phyloP scores from a whole-genome alignment of 805 yeast species.

The Candida insectorum region DNA sequence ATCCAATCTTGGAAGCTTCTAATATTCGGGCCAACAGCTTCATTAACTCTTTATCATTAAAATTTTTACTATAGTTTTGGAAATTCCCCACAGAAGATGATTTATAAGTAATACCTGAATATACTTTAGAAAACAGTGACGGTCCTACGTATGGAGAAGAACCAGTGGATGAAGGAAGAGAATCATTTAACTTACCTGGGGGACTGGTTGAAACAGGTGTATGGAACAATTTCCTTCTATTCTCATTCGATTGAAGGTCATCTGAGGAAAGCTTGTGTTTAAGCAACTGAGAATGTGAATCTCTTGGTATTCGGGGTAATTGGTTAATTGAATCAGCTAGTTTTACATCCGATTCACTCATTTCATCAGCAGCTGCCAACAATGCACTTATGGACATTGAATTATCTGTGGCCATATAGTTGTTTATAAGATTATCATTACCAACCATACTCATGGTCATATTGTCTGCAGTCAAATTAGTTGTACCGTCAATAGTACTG shows the following conservation, averaged over 20 bases:
- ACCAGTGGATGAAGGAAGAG: slow-evolving; percentile 13
- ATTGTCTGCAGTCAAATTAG: too few relatives aligned
- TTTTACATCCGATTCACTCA: slow-evolving; percentile 1
- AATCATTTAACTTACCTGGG: slow-evolving; percentile 12
- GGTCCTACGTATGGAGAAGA: slow-evolving; percentile 11
- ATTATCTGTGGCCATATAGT: neutral
- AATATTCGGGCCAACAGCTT: slow-evolving; percentile 15
- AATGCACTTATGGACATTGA: slow-evolving; percentile 11
- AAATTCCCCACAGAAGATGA: slow-evolving; percentile 7
- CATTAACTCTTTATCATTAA: slow-evolving; percentile 11
- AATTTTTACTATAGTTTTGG: slow-evolving; percentile 1
- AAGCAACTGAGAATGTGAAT: neutral
- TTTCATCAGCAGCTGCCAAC: slow-evolving; percentile 13
- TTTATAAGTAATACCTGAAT: slow-evolving; percentile 10
- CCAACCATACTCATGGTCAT: too few relatives aligned
- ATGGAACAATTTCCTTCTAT: slow-evolving; percentile 1
- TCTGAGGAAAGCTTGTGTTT: slow-evolving; percentile 4
- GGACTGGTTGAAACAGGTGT: neutral
- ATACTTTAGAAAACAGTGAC: slow-evolving; percentile 3
- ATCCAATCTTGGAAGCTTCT: slow-evolving; percentile 17
- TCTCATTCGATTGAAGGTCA: neutral
- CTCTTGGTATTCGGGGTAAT: slow-evolving; percentile 3
- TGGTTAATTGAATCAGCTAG: neutral
- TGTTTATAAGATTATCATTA: too few relatives aligned
- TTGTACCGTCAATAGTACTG: too few relatives aligned